A percentile compares a stretch with the other conserved stretches of the same genome.
Evolutionary conservation across 768 basidiomycete genomes (phyloP).

Genomic region (Calocera viscosa): DNA sequence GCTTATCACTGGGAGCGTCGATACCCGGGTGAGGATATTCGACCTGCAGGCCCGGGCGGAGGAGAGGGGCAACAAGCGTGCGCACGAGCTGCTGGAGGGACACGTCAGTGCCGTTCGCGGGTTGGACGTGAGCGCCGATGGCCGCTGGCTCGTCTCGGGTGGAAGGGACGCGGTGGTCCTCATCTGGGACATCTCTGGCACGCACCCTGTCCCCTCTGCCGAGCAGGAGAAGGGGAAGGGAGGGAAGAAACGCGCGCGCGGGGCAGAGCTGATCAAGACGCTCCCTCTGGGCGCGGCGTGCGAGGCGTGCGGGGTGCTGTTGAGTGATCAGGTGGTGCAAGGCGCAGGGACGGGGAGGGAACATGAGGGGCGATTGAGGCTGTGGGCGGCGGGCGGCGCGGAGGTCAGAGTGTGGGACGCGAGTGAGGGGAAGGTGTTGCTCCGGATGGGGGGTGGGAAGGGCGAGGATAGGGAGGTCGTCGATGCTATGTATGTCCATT

Average conservation of each 20-base stretch:
- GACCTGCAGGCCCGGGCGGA: conserved; percentile 44
- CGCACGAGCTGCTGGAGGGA: conserved; percentile 77
- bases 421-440: conserved; percentile 47
- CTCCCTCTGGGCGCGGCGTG: conserved; percentile 67
- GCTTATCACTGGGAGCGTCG: conserved; percentile 82
- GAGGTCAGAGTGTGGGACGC: conserved; percentile 76
- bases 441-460: conserved; percentile 41
- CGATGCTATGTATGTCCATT: conserved; percentile 57
- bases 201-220: conserved; percentile 17
- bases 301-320: conserved; percentile 70
- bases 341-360: conserved; percentile 30
- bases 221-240: conserved; percentile 18
- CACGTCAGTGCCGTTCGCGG: conserved; percentile 92
- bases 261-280: conserved; percentile 54
- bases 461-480: conserved; percentile 79
- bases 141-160: conserved; percentile 79
- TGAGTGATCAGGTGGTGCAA: conserved; percentile 35
- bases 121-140: conserved; percentile 71
- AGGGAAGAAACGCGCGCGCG: conserved; percentile 24
- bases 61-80: conserved; percentile 41
- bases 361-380: conserved; percentile 36
- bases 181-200: conserved; percentile 69
- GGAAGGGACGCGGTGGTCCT: conserved; percentile 87
- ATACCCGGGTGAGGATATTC: conserved; percentile 85
- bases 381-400: conserved; percentile 89